These are phyloP conservation scores for Ganoderma boninense DNA, from an alignment of 1,284 basidiomycete genomes.

Conservation along the genomic window DNA sequence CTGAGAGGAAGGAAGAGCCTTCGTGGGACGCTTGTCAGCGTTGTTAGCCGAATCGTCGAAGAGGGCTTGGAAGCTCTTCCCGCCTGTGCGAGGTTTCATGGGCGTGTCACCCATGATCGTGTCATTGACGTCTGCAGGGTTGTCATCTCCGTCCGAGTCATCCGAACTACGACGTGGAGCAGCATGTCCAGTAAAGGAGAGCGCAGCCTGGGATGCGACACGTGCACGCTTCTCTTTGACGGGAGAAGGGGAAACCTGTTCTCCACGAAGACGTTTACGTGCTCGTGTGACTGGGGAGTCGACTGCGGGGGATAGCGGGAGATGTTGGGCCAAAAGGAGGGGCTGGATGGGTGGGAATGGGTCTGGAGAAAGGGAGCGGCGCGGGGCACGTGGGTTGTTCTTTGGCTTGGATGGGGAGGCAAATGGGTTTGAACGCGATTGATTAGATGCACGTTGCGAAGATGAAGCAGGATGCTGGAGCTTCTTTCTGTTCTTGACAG, in stretches of 20 bases:
- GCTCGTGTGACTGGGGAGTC: constrained; percentile 64
- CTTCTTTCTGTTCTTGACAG: constrained; percentile 62
- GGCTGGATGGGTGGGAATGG: constrained; percentile 46
- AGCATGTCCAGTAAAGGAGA: constrained; percentile 39
- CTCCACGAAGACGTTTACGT: constrained; percentile 80
- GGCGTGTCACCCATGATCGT: constrained; percentile 76
- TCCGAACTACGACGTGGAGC: constrained; percentile 38
- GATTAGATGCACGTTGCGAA: constrained; percentile 32
- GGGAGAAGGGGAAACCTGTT: constrained; percentile 82
- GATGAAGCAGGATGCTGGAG: constrained; percentile 23
- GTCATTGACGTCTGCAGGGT: constrained; percentile 43
- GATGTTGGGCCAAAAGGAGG: constrained; percentile 23
- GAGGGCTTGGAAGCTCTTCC: constrained; percentile 68
- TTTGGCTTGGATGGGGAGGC: constrained; percentile 60
- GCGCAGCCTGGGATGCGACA: constrained; percentile 42
- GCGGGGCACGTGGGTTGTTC: constrained; percentile 33
- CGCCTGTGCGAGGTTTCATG: constrained; percentile 62
- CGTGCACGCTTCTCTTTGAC: constrained; percentile 77
- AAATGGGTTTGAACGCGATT: constrained; percentile 56
- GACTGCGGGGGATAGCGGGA: constrained; percentile 29
- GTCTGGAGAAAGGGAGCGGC: constrained; percentile 49
- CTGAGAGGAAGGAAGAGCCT: constrained; percentile 29
- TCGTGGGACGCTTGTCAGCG: constrained; percentile 27
- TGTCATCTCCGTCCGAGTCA: constrained; percentile 50
- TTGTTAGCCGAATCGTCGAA: constrained; percentile 61